Base-by-base conservation (phyloP, 352 stramenopile genomes). In the Sclerospora graminicola region DNA sequence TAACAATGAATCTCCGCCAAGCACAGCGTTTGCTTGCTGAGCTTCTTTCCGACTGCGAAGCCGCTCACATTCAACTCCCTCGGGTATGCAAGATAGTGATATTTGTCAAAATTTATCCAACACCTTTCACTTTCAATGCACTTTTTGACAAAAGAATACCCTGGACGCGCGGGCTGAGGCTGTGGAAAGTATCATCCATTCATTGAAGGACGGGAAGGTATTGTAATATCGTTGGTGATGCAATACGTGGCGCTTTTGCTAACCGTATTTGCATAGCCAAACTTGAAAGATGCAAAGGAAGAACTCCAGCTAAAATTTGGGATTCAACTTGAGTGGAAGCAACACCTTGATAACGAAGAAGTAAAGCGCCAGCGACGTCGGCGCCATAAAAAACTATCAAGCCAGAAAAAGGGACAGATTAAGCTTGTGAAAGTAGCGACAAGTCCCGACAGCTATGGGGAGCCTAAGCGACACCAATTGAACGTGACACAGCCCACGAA, bases 1-100 rank as follows among this genome's bases (percentile, higher is more conserved):
- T 18, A 41, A 49, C 34, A 31, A 87, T 88, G 75, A 85, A 79
- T 48, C 60, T 71, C 14, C 68, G 70, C 1, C 72, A 85, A 44
- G 64, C 67, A n/a, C 76, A 82, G 29, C 72, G 66, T 26, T 61
- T 57, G 30, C 60, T 88, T 5, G 66, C 59, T 4, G 72, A 84
- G 5, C 48, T 88, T 14, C 63, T 85, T 15, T 20, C 49, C 33
- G 84, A 78, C 43, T 82, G 76, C 39, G 57, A 83, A n/a, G 66
- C 60, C 19, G 54, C 52, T 1, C 73, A 84, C 46, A 63, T 88
- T 1, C 51, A 75, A 20, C 60, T 88, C 0, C 70, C 76, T 4
- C 26, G 69, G 51, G 66, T 78, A 29, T 15, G 21, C n/a, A 2
- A 13, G 9, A 3, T n/a, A 9, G 28, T 15, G 28, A 13, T 33